Evolutionary conservation across 2,329 filamentous ascomycete genomes (phyloP).

Genomic region (Hymenoscyphus repandus): DNA sequence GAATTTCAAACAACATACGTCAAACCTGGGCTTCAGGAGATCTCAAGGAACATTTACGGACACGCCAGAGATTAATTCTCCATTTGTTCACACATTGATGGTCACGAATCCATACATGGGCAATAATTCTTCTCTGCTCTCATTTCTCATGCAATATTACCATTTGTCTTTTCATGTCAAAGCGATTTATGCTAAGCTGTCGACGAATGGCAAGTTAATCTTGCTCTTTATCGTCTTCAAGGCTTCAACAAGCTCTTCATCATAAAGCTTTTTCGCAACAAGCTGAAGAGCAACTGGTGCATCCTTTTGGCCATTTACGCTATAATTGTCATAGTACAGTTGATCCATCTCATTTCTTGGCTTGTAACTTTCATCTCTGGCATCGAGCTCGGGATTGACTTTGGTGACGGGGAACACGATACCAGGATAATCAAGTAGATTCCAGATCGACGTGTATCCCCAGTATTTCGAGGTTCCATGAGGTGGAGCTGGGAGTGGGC

Average conservation of each 20-base stretch:
- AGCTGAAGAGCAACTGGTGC: constrained; percentile 6
- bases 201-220: too few relatives aligned
- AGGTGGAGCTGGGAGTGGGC: constrained; percentile 46
- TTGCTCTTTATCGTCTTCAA: constrained; percentile 13
- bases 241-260: constrained; percentile 29
- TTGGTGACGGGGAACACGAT: constrained; percentile 15
- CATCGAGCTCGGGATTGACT: constrained; percentile 9
- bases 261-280: constrained; percentile 11
- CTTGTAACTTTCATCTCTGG: constrained; percentile 6
- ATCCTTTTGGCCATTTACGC: constrained; percentile 26
- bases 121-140: too few relatives aligned
- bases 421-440: constrained; percentile 18
- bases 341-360: constrained; percentile 11
- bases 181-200: too few relatives aligned
- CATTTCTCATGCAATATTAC: too few relatives aligned
- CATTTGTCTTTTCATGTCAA: too few relatives aligned
- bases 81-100: too few relatives aligned
- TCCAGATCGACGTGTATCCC: constrained; percentile 34
- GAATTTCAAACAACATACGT: too few relatives aligned
- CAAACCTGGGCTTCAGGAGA: too few relatives aligned
- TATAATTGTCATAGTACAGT: constrained; percentile 12
- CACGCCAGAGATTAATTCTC: too few relatives aligned
- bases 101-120: too few relatives aligned
- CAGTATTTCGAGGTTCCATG: constrained; percentile 46
- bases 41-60: too few relatives aligned